phyloP scores from a whole-genome alignment of 2,329 filamentous ascomycete species.

The Colletotrichum sp. region DNA sequence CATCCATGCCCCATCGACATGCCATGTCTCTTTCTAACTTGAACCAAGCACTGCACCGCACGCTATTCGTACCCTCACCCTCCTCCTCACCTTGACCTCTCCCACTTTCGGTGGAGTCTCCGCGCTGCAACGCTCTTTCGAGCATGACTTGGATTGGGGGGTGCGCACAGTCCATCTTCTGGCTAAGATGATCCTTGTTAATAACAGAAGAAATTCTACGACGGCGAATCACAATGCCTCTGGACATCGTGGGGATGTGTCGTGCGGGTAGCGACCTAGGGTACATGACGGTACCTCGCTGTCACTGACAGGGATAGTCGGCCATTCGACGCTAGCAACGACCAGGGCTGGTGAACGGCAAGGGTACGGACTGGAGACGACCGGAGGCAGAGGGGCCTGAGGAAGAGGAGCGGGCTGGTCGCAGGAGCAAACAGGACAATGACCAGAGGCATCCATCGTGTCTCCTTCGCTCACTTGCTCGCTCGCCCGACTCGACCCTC shows the following conservation, averaged over 20 bases:
- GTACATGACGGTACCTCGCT: slow-evolving; percentile 10
- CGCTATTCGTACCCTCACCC: not conserved
- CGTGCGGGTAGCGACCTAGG: not conserved
- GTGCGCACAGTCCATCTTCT: slow-evolving; percentile 10
- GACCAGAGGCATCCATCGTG: not conserved
- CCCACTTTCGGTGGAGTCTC: slow-evolving; percentile 4
- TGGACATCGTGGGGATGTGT: not conserved
- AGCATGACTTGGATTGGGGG: slow-evolving; percentile 7
- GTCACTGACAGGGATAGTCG: not conserved
- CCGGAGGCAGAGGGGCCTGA: not conserved
- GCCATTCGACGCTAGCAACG: slow-evolving; percentile 15
- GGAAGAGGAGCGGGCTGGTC: not conserved
- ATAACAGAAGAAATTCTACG: slow-evolving; percentile 7
- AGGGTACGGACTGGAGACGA: not conserved
- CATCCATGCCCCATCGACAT: not conserved
- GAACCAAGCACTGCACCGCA: not conserved
- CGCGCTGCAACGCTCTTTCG: slow-evolving; percentile 5
- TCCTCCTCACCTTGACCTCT: not conserved
- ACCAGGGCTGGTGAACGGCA: slow-evolving; percentile 12
- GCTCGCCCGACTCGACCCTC: not conserved
- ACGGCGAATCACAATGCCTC: slow-evolving; percentile 3
- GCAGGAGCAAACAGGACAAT: not conserved
- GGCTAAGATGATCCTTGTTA: not conserved
- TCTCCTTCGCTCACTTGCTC: not conserved
- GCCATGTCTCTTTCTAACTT: not conserved